Evolutionary conservation across 2,329 filamentous ascomycete species (phyloP).

Genomic region (Arthrobotrys sphaeroides): DNA sequence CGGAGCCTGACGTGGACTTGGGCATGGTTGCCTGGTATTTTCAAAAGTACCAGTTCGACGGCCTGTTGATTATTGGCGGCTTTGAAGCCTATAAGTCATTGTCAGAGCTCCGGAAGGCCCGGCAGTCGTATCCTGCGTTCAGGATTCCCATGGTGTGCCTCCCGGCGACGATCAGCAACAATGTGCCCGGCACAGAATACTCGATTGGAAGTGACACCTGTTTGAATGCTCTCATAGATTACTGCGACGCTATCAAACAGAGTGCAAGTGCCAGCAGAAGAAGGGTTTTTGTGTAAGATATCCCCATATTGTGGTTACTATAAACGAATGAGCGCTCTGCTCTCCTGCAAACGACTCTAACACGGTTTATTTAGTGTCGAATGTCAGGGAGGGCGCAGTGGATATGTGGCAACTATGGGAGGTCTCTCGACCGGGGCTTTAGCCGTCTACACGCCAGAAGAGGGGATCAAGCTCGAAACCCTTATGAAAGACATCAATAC

Average conservation of each 20-base stretch:
- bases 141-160: conserved; percentile 91
- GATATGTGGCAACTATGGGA: conserved; percentile 90
- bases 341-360: background rate
- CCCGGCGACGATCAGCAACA: conserved; percentile 98
- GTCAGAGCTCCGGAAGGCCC: conserved; percentile 82
- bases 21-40: conserved; percentile 83
- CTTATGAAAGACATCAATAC: conserved; percentile 88
- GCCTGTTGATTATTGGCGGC: conserved; percentile 88
- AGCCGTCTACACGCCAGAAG: conserved; percentile 95
- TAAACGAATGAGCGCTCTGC: background rate
- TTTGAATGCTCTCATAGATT: conserved; percentile 90
- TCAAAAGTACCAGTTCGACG: conserved; percentile 86
- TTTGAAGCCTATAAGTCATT: conserved; percentile 97
- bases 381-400: conserved; percentile 92
- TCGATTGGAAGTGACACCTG: conserved; percentile 96
- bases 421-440: conserved; percentile 90
- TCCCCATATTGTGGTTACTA: background rate
- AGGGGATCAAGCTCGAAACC: conserved; percentile 94
- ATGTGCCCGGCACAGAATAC: conserved; percentile 97
- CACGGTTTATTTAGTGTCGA: conserved; percentile 69
- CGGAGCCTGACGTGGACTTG: conserved; percentile 87
- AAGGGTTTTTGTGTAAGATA: conserved; percentile 79
- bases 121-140: conserved; percentile 80
- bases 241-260: conserved; percentile 97
- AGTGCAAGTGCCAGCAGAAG: conserved; percentile 92